Conservation (phyloP, 2,329 filamentous ascomycete genomes). For the Orbilia brochopaga region DNA sequence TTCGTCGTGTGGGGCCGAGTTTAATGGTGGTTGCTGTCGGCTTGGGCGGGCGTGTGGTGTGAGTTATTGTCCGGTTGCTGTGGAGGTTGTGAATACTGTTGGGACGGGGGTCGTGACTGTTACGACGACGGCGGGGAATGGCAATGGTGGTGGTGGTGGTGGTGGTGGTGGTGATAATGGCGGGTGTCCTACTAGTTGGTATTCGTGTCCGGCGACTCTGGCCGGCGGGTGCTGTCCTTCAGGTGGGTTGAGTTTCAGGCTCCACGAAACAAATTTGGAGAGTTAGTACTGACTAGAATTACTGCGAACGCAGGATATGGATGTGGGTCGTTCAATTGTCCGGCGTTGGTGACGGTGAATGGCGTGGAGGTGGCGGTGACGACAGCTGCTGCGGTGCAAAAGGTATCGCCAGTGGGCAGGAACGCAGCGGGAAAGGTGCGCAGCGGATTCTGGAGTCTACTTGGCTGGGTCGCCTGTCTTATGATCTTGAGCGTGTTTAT, state of each 20-base stretch:
- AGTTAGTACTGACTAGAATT: too few species aligned
- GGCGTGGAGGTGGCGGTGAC: conserved; percentile 21
- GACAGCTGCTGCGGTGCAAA: conserved; percentile 30
- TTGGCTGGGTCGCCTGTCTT: neutral
- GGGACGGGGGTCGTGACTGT: conserved; percentile 14
- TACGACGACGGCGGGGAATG: conserved; percentile 10
- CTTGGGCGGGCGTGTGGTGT: conserved; percentile 31
- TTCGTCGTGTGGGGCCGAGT: conserved; percentile 29
- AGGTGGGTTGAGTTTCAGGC: too few species aligned
- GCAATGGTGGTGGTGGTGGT: neutral
- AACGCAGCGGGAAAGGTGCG: neutral
- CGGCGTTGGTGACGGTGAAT: conserved; percentile 21
- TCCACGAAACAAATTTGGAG: too few species aligned
- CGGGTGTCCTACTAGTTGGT: conserved; percentile 25
- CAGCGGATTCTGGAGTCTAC: conserved; percentile 3
- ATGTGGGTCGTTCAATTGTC: conserved; percentile 40
- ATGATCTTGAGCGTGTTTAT: neutral
- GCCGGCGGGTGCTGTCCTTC: conserved; percentile 40
- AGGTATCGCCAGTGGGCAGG: conserved; percentile 38
- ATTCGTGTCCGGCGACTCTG: conserved; percentile 27
- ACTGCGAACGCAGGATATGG: too few species aligned
- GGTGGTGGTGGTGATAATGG: conserved; percentile 10
- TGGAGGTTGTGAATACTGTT: neutral
- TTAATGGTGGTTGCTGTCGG: conserved; percentile 38
- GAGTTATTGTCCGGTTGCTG: conserved; percentile 31